Percentiles rank a stretch among this genome's conserved stretches.
Conservation (phyloP, 768 basidiomycete genomes). For the Neoboletus subvelutipes region DNA sequence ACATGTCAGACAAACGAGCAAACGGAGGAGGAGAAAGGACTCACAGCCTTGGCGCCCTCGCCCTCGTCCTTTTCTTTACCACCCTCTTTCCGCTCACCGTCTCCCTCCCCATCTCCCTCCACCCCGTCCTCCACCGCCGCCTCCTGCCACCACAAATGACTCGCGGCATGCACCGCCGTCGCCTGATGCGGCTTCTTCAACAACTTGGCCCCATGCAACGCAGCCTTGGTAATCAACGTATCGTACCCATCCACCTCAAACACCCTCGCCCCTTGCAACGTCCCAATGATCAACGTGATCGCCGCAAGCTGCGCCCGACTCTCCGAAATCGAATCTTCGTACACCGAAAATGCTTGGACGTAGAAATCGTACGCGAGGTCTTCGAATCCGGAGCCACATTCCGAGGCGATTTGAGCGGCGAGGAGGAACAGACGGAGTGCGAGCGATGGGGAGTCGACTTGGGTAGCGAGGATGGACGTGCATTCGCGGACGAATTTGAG, state of each 20-base stretch:
- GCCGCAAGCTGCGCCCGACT: slow-evolving; percentile 94
- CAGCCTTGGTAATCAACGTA: slow-evolving; percentile 98
- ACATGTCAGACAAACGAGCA: not conserved
- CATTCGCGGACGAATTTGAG: slow-evolving; percentile 95
- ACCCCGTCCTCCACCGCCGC: slow-evolving; percentile 38
- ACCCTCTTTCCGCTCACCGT: slow-evolving; percentile 14
- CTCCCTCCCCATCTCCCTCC: slow-evolving; percentile 33
- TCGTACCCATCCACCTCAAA: slow-evolving; percentile 96
- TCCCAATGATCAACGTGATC: slow-evolving; percentile 93
- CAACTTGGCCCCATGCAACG: slow-evolving; percentile 91
- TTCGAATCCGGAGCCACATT: slow-evolving; percentile 90
- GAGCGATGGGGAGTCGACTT: slow-evolving; percentile 89
- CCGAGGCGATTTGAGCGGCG: slow-evolving; percentile 92
- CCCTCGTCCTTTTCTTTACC: slow-evolving; percentile 40
- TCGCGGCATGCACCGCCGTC: slow-evolving; percentile 89
- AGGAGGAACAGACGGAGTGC: slow-evolving; percentile 94
- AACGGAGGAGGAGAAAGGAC: slow-evolving; percentile 26
- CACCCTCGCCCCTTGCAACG: slow-evolving; percentile 84
- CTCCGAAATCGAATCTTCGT: slow-evolving; percentile 97
- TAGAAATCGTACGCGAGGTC: slow-evolving; percentile 97
- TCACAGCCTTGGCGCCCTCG: slow-evolving; percentile 52
- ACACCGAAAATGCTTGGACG: slow-evolving; percentile 96
- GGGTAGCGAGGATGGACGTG: slow-evolving; percentile 88
- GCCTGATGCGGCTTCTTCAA: slow-evolving; percentile 99
- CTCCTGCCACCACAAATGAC: slow-evolving; percentile 99